Base-by-base conservation (phyloP, 2,329 filamentous ascomycete genomes). In the Ascochyta koolunga region DNA sequence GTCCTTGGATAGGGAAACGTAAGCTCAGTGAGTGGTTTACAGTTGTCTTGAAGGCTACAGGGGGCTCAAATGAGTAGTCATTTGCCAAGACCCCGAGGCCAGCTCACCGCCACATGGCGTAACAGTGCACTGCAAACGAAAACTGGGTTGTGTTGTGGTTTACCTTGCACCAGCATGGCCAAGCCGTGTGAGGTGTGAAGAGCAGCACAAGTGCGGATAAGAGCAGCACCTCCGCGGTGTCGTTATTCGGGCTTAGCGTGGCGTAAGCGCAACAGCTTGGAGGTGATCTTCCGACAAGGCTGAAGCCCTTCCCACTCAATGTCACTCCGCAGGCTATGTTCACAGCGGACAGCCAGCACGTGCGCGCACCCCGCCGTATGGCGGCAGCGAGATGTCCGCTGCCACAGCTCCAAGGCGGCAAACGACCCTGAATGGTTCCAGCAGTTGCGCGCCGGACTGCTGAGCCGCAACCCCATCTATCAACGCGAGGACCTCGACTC, bases 401-500 rank as follows among this genome's bases (percentile, higher is more conserved):
- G 43, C 46, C 64, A 65, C 46, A 45, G 56, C 10, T 58, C 60
- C 35, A 27, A 47, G 15, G 42, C 43, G 18, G 16, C 46, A 16
- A 39, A 46, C 27, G 54, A 61, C 13, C 55, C 61, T 38, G 47
- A 42, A 38, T 71, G 68, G 66, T 72, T 71, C 59, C 50, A 65
- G 45, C 41, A 56, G 29, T 49, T 71, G 45, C 68, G 68, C 55
- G 43, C 48, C 25, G 58, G 68, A 43, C 75, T 86, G 69, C 79
- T 77, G 35, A 67, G 76, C 32, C 82, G 83, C 56, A 73, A 70
- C 42, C 76, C 83, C 40, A 78, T 79, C 1, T 71, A 79, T 40
- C 75, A 79, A 50, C 79, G 80, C 67, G 84, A 87, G 62, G 81
- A 84, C 65, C 74, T 89, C 56, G 80, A 82, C 29, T 83, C 5